A percentile compares a stretch with the other conserved stretches of the same genome.
Conservation (phyloP, 2,329 filamentous ascomycete species). For the Colletotrichum australisinense region DNA sequence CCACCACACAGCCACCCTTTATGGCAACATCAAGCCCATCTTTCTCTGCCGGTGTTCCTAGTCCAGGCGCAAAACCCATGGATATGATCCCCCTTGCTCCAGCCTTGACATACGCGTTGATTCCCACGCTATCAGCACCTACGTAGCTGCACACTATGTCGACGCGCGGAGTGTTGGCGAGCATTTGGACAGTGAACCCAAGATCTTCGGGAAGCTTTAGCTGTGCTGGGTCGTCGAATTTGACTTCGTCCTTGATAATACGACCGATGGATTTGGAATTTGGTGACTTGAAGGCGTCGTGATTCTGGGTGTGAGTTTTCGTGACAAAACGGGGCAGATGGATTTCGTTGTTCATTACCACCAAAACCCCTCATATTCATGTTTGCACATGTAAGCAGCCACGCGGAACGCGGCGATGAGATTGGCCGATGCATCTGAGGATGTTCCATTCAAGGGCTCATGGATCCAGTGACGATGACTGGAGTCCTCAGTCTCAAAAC, state of each 20-base stretch:
- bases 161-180: neutral
- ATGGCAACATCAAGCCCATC: neutral
- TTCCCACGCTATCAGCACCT: neutral
- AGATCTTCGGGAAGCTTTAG: neutral
- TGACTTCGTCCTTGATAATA: neutral
- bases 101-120: neutral
- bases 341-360: conserved; percentile 22
- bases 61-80: conserved; percentile 1
- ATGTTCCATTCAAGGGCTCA: conserved; percentile 8
- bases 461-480: conserved; percentile 13
- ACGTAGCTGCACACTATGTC: conserved; percentile 22
- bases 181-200: neutral
- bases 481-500: neutral
- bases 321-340: conserved; percentile 13
- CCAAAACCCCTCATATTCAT: neutral
- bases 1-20: neutral
- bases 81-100: conserved; percentile 15
- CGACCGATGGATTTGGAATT: neutral
- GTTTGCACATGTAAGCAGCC: neutral
- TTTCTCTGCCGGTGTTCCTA: conserved; percentile 11
- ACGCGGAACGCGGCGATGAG: conserved; percentile 17
- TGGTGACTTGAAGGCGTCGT: conserved; percentile 18
- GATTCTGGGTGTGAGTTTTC: conserved; percentile 21
- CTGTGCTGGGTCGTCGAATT: neutral
- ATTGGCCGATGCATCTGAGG: conserved; percentile 23